Base-by-base conservation (phyloP, 2,329 filamentous ascomycete genomes). In the Pseudogymnoascus sp. region DNA sequence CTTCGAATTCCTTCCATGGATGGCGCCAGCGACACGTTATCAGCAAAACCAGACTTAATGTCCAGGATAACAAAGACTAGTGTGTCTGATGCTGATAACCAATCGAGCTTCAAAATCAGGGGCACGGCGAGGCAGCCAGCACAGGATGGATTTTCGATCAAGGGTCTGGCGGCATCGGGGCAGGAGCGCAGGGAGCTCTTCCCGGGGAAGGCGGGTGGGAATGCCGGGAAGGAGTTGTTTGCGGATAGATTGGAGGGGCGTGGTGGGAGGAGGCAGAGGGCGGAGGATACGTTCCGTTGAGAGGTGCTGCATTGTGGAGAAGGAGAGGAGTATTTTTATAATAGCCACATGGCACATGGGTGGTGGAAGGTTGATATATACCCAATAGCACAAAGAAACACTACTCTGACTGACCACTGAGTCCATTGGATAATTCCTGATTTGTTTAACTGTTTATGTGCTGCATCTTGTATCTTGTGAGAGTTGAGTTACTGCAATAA, bases 241-340 rank as follows among this genome's bases (percentile, higher is more conserved):
- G 78, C 79, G 1, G 80, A 83, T 61, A 83, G 75, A 63, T 68
- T 83, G 23, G 79, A 82, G 59, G 82, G 81, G 2, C 76, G 83
- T 63, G 77, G 80, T 12, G 77, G 78, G 61, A 78, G 76, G 63
- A 80, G 88, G 64, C 82, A 86, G 66, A 84, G 77, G 68, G 88
- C 88, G 0, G 85, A 89, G 66, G 88, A 92, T 73, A 75, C 88
- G 64, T 92, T 90, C 69, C 77, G 79, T 63, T 90, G 71, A 80
- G 56, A 8, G 35, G 38, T 6, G n/a, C 2, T 12, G n/a, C 41
- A n/a, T 52, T 13, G n/a, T 52, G 9, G 13, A 2, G 9, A 3
- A 39, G 9, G 23, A 30, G 41, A 30, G 3, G 23, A 52, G 41
- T 52, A 52, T 30, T 30, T 52, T 52, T 30, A 52, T 48, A 9